Evolutionary conservation across 2,329 filamentous ascomycete species (phyloP).

Genomic region (Aspergillus hortae): DNA sequence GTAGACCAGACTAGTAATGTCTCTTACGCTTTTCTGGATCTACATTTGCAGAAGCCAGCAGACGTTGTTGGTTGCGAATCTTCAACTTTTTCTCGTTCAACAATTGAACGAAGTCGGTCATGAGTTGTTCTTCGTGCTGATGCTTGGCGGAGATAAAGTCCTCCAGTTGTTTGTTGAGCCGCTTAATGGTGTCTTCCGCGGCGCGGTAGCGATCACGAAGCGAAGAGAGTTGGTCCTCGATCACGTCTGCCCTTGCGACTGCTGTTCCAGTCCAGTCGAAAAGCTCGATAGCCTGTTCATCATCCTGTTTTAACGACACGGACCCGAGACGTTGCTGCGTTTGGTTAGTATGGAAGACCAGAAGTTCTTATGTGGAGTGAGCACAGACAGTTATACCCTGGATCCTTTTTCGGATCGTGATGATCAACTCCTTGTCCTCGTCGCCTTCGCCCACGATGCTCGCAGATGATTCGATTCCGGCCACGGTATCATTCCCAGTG

Average conservation of each 20-base stretch:
- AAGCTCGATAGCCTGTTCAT: slow-evolving; percentile 53
- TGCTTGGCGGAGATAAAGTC: slow-evolving; percentile 56
- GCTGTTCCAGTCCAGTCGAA: slow-evolving; percentile 56
- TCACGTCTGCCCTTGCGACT: slow-evolving; percentile 39
- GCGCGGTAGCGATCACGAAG: slow-evolving; percentile 39
- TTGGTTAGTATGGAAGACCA: slow-evolving; percentile 10
- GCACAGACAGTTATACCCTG: slow-evolving; percentile 47
- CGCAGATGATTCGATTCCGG: slow-evolving; percentile 32
- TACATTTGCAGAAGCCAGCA: slow-evolving; percentile 50
- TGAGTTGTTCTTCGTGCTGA: slow-evolving; percentile 54
- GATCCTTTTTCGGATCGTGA: slow-evolving; percentile 42
- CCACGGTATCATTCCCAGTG: slow-evolving; percentile 14
- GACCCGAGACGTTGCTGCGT: slow-evolving; percentile 52
- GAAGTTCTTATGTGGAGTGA: neutral
- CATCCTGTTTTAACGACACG: slow-evolving; percentile 49
- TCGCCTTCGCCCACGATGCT: slow-evolving; percentile 21
- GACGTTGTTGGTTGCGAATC: slow-evolving; percentile 59
- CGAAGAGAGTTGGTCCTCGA: slow-evolving; percentile 41
- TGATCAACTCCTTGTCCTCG: slow-evolving; percentile 33
- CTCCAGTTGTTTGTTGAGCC: slow-evolving; percentile 53
- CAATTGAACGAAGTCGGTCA: slow-evolving; percentile 56
- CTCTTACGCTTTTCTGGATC: slow-evolving; percentile 36
- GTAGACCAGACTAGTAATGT: neutral
- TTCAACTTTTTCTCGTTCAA: slow-evolving; percentile 64
- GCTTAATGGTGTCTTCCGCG: slow-evolving; percentile 49